Evolutionary conservation across 192 early-diverging fungal genomes (phyloP).

Genomic region (Fimicolochytrium jonesii): DNA sequence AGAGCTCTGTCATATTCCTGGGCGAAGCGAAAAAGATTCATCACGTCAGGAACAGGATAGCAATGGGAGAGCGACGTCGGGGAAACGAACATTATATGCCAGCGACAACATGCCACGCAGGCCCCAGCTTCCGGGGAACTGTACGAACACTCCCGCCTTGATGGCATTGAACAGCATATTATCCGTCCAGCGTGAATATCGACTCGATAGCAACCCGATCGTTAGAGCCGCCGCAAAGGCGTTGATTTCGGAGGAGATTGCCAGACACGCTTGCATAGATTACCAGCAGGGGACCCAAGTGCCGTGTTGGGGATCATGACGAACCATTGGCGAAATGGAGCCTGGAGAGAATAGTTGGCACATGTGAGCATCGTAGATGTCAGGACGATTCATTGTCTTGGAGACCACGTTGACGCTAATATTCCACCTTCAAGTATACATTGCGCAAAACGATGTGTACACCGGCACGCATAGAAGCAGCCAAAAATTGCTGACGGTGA

Average conservation of each 20-base stretch:
- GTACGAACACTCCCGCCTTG: slow-evolving; percentile 15
- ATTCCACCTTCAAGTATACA: slow-evolving; percentile 7
- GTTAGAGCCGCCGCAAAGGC: slow-evolving; percentile 5
- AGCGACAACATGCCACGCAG: slow-evolving; percentile 25
- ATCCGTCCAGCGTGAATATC: slow-evolving; percentile 7
- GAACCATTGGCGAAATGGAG: slow-evolving; percentile 17
- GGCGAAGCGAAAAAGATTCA: no score
- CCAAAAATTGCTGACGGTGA: slow-evolving; percentile 28
- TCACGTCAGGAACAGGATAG: no score
- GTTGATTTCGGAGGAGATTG: slow-evolving; percentile 18
- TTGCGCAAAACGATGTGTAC: slow-evolving; percentile 43
- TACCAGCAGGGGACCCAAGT: not conserved
- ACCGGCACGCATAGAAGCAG: slow-evolving; percentile 49
- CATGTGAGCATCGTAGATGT: no score
- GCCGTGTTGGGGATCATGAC: not conserved
- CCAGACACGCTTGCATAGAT: slow-evolving; percentile 22
- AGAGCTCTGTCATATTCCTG: no score
- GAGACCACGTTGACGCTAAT: no score
- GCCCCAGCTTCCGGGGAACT: slow-evolving; percentile 22
- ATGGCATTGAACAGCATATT: slow-evolving; percentile 20
- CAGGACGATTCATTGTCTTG: no score
- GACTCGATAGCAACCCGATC: slow-evolving; percentile 6
- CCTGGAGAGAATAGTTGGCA: no score
- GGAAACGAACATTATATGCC: slow-evolving; percentile 13
- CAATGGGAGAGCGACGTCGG: no score